A percentile compares a stretch with the other conserved stretches of the same genome.
Evolutionary conservation across 345 rosid species (phyloP).

Genomic region (Eucalyptus urophylla): DNA sequence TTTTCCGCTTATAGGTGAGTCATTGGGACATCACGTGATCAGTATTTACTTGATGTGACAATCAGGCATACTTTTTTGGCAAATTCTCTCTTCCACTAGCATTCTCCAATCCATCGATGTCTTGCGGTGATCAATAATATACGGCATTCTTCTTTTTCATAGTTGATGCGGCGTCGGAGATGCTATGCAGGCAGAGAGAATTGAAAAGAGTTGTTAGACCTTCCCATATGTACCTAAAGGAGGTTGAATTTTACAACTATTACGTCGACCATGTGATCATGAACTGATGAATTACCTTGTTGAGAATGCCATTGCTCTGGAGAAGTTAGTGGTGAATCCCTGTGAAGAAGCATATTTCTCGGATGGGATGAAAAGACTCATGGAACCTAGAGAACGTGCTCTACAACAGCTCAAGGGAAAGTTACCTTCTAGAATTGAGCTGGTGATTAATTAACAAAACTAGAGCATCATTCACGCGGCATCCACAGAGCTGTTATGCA

Average conservation of each 20-base stretch:
- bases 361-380: not conserved
- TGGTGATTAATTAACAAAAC: not conserved
- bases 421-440: not conserved
- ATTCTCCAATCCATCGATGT: not conserved
- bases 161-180: accelerated
- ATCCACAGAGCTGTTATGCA: not conserved
- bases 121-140: not conserved
- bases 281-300: not conserved
- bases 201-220: not conserved
- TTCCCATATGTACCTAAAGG: not conserved
- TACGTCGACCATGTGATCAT: not conserved
- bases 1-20: not conserved
- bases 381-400: not conserved
- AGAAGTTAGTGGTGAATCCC: not conserved
- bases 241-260: not conserved
- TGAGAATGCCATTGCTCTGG: not conserved
- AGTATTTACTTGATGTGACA: not conserved
- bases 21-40: not conserved
- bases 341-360: not conserved
- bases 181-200: not conserved
- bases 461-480: too few species aligned
- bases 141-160: not conserved
- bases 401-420: not conserved
- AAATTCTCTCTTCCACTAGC: not conserved
- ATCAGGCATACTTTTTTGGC: not conserved